Percentiles rank a stretch among this genome's conserved stretches.
Evolutionary conservation across 2,329 filamentous ascomycete species (phyloP).

Genomic region (Aspergillus clavatus): DNA sequence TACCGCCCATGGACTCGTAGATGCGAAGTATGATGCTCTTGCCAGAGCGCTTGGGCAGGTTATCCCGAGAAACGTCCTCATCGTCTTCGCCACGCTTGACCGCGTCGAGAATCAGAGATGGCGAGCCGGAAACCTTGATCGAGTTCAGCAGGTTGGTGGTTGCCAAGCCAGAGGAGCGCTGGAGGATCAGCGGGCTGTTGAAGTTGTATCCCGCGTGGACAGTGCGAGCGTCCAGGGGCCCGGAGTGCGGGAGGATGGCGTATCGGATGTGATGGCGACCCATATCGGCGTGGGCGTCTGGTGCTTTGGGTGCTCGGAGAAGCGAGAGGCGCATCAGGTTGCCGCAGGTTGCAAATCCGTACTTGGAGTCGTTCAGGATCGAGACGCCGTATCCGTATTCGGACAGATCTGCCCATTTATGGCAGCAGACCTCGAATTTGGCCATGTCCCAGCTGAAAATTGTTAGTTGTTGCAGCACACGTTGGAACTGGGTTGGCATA

Average conservation of each 20-base stretch:
- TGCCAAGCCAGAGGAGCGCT: conserved; percentile 34
- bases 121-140: conserved; percentile 62
- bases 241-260: conserved; percentile 81
- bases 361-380: conserved; percentile 92
- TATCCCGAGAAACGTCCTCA: conserved; percentile 58
- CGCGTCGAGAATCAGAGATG: conserved; percentile 74
- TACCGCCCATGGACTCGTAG: conserved; percentile 85
- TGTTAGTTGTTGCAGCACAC: conserved; percentile 18
- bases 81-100: conserved; percentile 93
- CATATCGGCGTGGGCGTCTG: conserved; percentile 93
- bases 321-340: conserved; percentile 86
- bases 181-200: conserved; percentile 70
- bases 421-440: conserved; percentile 94
- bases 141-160: conserved; percentile 42
- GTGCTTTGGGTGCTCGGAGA: conserved; percentile 82
- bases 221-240: conserved; percentile 65
- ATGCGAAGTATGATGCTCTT: conserved; percentile 77
- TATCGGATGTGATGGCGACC: conserved; percentile 81
- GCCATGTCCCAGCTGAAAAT: conserved; percentile 81
- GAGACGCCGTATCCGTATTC: conserved; percentile 87
- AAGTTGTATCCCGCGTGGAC: conserved; percentile 83
- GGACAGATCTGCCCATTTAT: conserved; percentile 88
- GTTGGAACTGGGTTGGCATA: conserved; percentile 33
- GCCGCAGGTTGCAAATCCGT: conserved; percentile 86
- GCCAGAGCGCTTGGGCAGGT: conserved; percentile 62